Evolutionary conservation across 306 rosid genomes (phyloP).

Genomic region (Inga oerstediana): DNA sequence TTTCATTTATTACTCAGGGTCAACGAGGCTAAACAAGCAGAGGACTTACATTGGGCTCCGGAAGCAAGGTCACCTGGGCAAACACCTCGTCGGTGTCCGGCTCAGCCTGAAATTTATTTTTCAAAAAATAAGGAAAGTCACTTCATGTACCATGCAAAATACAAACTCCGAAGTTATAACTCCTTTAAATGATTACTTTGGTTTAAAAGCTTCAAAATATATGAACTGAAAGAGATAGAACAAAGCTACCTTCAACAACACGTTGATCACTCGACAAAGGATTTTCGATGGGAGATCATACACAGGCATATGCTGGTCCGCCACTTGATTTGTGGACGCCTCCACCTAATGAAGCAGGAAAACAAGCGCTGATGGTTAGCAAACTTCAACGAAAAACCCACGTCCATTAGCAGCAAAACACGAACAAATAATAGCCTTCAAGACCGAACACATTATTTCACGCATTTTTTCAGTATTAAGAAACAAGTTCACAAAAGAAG

Average conservation of each 20-base stretch:
- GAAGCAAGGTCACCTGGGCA: conserved; percentile 86
- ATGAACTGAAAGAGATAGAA: not conserved
- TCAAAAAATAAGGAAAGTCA: not conserved
- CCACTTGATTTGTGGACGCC: conserved; percentile 92
- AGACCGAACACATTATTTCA: not conserved
- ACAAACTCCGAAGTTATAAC: not conserved
- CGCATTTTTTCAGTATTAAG: not conserved
- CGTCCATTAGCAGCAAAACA: not conserved
- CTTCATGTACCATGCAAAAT: not conserved
- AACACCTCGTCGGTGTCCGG: conserved; percentile 94
- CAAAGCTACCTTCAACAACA: conserved; percentile 65
- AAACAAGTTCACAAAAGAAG: not conserved
- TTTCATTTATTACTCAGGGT: not conserved
- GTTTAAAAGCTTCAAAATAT: not conserved
- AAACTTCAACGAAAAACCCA: not conserved
- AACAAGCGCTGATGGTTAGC: conserved; percentile 2
- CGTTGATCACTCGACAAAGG: conserved; percentile 87
- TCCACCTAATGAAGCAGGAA: conserved; percentile 66
- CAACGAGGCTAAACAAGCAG: not conserved
- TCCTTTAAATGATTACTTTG: not conserved
- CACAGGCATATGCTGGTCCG: conserved; percentile 89
- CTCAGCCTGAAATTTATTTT: conserved; percentile 67
- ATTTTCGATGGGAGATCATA: conserved; percentile 79
- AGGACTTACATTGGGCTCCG: conserved; percentile 60
- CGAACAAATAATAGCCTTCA: not conserved